phyloP scores from a whole-genome alignment of 768 basidiomycete genomes.

The Lactarius evosmus region DNA sequence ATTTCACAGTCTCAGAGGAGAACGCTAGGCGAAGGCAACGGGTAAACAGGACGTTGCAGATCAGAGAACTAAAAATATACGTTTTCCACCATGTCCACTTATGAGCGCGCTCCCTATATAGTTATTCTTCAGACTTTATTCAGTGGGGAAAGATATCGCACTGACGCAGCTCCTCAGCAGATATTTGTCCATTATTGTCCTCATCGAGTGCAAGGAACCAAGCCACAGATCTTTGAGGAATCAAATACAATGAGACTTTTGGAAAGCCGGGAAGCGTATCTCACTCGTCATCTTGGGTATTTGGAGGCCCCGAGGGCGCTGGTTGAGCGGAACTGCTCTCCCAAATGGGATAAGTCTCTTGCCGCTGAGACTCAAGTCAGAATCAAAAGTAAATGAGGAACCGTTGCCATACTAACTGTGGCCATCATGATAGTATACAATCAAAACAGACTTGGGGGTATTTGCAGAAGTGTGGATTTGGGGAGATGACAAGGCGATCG shows the following conservation, averaged over 20 bases:
- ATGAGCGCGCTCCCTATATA: constrained; percentile 4
- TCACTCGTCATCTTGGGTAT: constrained; percentile 8
- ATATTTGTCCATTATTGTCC: constrained; percentile 9
- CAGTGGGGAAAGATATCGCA: background rate
- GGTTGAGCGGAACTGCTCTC: background rate
- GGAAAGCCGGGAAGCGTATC: background rate
- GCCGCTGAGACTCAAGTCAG: background rate
- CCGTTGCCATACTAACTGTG: background rate
- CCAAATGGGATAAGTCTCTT: background rate
- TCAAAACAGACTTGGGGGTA: background rate
- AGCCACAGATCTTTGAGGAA: background rate
- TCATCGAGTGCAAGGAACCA: constrained; percentile 12
- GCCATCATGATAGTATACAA: background rate
- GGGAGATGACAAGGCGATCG: background rate
- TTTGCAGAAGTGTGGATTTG: background rate
- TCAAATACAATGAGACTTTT: background rate
- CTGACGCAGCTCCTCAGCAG: constrained; percentile 8
- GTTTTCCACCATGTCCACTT: constrained; percentile 3
- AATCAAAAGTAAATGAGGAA: background rate
- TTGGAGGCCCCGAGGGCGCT: background rate
- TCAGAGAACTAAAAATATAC: background rate
- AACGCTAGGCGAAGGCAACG: background rate
- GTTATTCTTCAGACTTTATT: background rate
- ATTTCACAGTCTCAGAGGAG: constrained; percentile 6
- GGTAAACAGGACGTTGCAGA: background rate